Evolutionary conservation across 768 basidiomycete species (phyloP).

Genomic region (Chiua virens): DNA sequence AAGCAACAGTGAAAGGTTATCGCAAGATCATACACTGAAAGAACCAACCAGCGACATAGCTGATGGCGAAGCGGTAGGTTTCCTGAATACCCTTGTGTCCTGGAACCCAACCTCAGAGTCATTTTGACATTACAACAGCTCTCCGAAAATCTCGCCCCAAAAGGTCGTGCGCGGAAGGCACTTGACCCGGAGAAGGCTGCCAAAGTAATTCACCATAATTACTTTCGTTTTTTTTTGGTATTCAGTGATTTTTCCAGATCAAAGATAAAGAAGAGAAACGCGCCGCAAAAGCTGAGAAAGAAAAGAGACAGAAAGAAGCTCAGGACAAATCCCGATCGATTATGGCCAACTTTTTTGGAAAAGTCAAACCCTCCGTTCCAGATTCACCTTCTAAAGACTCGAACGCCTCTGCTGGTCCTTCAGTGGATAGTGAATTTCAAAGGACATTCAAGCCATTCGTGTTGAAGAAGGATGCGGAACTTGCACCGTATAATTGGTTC

Average conservation of each 20-base stretch:
- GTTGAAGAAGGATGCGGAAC: slow-evolving; percentile 67
- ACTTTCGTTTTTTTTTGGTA: background rate
- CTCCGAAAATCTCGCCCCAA: slow-evolving; percentile 27
- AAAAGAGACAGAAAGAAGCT: slow-evolving; percentile 68
- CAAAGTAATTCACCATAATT: slow-evolving; percentile 20
- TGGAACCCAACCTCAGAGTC: background rate
- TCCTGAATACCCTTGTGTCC: background rate
- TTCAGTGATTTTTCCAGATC: slow-evolving; percentile 43
- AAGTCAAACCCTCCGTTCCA: slow-evolving; percentile 42
- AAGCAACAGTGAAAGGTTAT: background rate
- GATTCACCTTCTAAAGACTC: slow-evolving; percentile 25
- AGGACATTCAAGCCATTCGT: slow-evolving; percentile 77
- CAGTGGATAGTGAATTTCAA: slow-evolving; percentile 63
- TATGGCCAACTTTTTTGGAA: slow-evolving; percentile 79
- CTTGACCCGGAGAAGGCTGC: slow-evolving; percentile 53
- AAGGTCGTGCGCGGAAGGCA: slow-evolving; percentile 49
- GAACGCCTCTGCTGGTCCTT: slow-evolving; percentile 32
- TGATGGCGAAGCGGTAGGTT: slow-evolving; percentile 42
- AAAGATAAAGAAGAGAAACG: slow-evolving; percentile 70
- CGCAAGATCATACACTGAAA: slow-evolving; percentile 30
- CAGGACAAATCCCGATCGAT: slow-evolving; percentile 72
- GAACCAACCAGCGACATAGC: slow-evolving; percentile 28
- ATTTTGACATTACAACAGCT: slow-evolving; percentile 7
- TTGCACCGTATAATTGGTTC: slow-evolving; percentile 80
- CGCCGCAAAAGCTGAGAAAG: slow-evolving; percentile 65